phyloP scores from a whole-genome alignment of 768 basidiomycete genomes.

The Galerina sulciceps region DNA sequence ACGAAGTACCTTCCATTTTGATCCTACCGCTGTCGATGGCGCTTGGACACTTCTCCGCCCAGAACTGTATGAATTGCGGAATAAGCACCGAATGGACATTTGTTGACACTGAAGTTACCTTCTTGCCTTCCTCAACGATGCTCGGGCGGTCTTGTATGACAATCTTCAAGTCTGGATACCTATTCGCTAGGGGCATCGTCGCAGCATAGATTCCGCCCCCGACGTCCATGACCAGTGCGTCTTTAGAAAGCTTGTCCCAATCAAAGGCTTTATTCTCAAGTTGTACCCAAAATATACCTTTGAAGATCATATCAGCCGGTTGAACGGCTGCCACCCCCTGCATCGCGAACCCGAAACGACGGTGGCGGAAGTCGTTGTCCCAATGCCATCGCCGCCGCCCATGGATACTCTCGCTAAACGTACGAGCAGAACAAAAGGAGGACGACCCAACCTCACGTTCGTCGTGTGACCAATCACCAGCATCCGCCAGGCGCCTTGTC shows the following conservation, averaged over 20 bases:
- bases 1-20: background rate
- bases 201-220: constrained; percentile 47
- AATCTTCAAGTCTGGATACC: constrained; percentile 59
- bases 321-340: constrained; percentile 27
- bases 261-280: background rate
- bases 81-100: too few relatives aligned
- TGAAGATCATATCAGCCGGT: constrained; percentile 22
- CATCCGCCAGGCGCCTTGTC: too few relatives aligned
- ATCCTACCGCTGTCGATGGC: background rate
- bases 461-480: too few relatives aligned
- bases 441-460: too few relatives aligned
- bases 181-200: background rate
- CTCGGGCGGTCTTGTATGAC: constrained; percentile 31
- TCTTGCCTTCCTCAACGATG: constrained; percentile 17
- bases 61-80: background rate
- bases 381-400: too few relatives aligned
- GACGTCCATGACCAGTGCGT: constrained; percentile 13
- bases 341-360: constrained; percentile 38
- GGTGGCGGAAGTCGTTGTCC: constrained; percentile 21
- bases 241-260: background rate
- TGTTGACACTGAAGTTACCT: too few relatives aligned
- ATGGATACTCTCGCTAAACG: too few relatives aligned
- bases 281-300: constrained; percentile 6
- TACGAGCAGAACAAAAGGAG: too few relatives aligned
- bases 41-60: background rate